Base-by-base conservation (phyloP, 257 asterid species). In the Cruciata laevipes region DNA sequence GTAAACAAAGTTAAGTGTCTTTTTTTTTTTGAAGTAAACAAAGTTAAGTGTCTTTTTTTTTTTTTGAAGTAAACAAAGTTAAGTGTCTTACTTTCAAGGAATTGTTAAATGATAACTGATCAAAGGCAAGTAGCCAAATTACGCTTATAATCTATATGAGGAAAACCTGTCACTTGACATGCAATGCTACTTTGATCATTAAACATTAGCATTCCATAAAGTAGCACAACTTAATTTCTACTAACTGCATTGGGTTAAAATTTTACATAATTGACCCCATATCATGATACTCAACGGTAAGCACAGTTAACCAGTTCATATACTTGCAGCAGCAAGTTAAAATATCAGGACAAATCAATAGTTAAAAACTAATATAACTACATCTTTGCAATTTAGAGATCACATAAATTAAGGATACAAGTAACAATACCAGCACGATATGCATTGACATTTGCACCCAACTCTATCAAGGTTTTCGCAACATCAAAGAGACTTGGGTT, bases 391-490 rank as follows among this genome's bases (percentile, higher is more conserved):
- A 61, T 27, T 12, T 24, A 20, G 21, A 6, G 20, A 74, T 72
- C 33, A 37, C 60, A 14, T 47, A 65, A 20, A 27, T 42, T 63
- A 64, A 17, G 21, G 14, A 18, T 2, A n/a, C 5, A 23, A 47
- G 68, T 17, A 60, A 64, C 40, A 60, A 66, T 78, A 90, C 99
- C 99, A 78, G 89, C 84, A 52, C 93, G 87, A 69, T 81, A 94
- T 74, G 95, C 93, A 75, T 90, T 81, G 71, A 94, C 83, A 72
- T 94, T 84, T 65, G 96, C 99, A 63, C 99, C 99, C 87, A 90
- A 77, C 61, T 90, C 98, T 42, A 94, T 82, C 78, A 90, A 82
- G 8, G 96, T 79, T 73, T 82, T 90, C 12, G 96, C 96, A 32
- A 90, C 96, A 80, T 83, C 79, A 77, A 66, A 71, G 57, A 84